A percentile compares a stretch with the other conserved stretches of the same genome.
Evolutionary conservation across 73 alveolate species (phyloP).

Genomic region (Paramecium primaurelia): DNA sequence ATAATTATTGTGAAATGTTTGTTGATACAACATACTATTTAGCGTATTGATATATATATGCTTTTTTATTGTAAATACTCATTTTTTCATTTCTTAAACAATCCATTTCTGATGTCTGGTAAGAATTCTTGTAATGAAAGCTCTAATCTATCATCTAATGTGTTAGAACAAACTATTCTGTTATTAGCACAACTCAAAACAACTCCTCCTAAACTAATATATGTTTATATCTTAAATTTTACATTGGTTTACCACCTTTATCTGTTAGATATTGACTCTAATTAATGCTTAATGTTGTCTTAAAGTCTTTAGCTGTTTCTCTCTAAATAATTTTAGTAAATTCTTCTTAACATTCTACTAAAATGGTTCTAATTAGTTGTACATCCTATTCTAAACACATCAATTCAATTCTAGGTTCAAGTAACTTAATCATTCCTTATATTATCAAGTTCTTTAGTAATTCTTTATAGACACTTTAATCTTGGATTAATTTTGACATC

Average conservation of each 20-base stretch:
- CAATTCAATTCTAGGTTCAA: conserved; percentile 75
- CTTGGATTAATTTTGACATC: conserved; percentile 52
- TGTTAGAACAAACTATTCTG: conserved; percentile 78
- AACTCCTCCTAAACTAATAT: conserved; percentile 76
- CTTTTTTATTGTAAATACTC: not conserved
- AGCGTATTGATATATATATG: not conserved
- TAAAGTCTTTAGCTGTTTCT: conserved; percentile 63
- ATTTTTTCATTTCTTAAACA: conserved; percentile 5
- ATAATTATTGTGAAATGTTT: not conserved
- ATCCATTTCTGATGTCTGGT: conserved; percentile 62
- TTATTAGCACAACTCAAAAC: conserved; percentile 70
- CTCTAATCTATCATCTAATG: conserved; percentile 79
- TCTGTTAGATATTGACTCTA: conserved; percentile 60
- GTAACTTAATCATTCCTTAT: conserved; percentile 76
- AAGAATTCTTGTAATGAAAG: conserved; percentile 70
- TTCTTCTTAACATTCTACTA: conserved; percentile 66
- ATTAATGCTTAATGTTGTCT: conserved; percentile 60
- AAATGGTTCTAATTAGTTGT: conserved; percentile 52
- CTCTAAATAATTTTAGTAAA: conserved; percentile 69
- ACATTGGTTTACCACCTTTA: conserved; percentile 25
- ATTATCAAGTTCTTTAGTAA: conserved; percentile 77
- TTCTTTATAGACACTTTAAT: conserved; percentile 70
- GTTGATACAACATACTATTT: not conserved
- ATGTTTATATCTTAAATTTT: not conserved
- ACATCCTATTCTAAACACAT: conserved; percentile 72